phyloP scores from a whole-genome alignment of 2,329 filamentous ascomycete species.

The Xylaria sp. region DNA sequence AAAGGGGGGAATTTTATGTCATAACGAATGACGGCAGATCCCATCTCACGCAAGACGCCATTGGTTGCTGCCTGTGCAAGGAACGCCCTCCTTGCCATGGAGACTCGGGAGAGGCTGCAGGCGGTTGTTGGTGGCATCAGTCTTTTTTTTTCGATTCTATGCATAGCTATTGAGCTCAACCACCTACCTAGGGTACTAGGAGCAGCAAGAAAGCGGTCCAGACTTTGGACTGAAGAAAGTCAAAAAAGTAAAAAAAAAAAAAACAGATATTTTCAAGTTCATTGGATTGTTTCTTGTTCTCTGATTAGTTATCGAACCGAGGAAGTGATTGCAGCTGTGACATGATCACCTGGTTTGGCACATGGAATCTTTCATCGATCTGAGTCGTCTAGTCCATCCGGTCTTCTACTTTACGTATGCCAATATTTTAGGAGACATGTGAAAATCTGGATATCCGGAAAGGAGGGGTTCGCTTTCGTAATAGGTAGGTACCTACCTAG shows the following conservation, averaged over 20 bases:
- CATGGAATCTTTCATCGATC: too few relatives aligned
- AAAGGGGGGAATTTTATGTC: not conserved
- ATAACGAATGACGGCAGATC: constrained; percentile 7
- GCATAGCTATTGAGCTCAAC: constrained; percentile 4
- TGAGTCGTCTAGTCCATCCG: too few relatives aligned
- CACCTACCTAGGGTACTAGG: not conserved
- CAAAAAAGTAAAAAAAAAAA: not conserved
- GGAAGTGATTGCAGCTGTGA: not conserved
- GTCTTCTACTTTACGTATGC: too few relatives aligned
- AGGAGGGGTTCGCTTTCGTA: too few relatives aligned
- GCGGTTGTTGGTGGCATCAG: too few relatives aligned
- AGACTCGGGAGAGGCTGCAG: too few relatives aligned
- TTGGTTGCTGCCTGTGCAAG: not conserved
- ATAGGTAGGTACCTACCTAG: too few relatives aligned
- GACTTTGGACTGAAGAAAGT: constrained; percentile 1
- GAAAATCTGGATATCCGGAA: too few relatives aligned
- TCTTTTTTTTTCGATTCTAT: not conserved
- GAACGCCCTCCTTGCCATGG: not conserved
- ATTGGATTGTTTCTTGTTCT: not conserved
- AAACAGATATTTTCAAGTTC: not conserved
- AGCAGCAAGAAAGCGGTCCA: constrained; percentile 7
- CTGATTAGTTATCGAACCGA: not conserved
- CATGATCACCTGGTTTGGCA: too few relatives aligned
- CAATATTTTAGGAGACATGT: too few relatives aligned
- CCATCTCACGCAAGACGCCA: not conserved